phyloP scores from a whole-genome alignment of 257 asterid genomes.

The Plantago major region DNA sequence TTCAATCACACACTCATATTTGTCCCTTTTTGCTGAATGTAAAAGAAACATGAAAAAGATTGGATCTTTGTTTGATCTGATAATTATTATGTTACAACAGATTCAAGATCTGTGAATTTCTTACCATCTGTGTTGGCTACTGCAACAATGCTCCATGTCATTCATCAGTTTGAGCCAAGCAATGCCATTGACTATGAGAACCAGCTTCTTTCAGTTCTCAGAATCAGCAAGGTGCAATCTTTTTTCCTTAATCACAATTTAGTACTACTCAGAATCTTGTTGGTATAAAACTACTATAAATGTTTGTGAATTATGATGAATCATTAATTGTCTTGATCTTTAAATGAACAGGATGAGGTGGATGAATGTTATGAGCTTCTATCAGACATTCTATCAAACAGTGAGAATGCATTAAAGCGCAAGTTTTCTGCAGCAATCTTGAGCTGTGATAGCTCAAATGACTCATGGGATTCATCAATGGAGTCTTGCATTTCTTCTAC shows the following conservation, averaged over 20 bases:
- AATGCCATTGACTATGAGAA: constrained; percentile 46
- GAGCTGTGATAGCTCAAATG: constrained; percentile 35
- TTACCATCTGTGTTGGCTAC: constrained; percentile 64
- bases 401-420: constrained; percentile 25
- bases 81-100: constrained; percentile 21
- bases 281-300: too few species aligned
- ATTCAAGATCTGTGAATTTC: constrained; percentile 51
- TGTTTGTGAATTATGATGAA: too few species aligned
- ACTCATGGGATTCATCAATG: constrained; percentile 32
- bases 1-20: constrained; percentile 4
- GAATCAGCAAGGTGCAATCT: constrained; percentile 41
- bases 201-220: constrained; percentile 53
- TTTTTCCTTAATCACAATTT: neutral
- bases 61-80: too few species aligned
- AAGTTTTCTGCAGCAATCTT: constrained; percentile 24
- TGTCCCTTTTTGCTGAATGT: neutral
- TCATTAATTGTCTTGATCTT: too few species aligned
- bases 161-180: constrained; percentile 43
- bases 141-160: constrained; percentile 63
- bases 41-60: too few species aligned
- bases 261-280: too few species aligned
- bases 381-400: constrained; percentile 15
- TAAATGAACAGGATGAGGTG: constrained; percentile 48
- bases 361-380: constrained; percentile 42
- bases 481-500: constrained; percentile 21